phyloP scores from a whole-genome alignment of 2,329 filamentous ascomycete genomes.

The Sporothrix schenckii region DNA sequence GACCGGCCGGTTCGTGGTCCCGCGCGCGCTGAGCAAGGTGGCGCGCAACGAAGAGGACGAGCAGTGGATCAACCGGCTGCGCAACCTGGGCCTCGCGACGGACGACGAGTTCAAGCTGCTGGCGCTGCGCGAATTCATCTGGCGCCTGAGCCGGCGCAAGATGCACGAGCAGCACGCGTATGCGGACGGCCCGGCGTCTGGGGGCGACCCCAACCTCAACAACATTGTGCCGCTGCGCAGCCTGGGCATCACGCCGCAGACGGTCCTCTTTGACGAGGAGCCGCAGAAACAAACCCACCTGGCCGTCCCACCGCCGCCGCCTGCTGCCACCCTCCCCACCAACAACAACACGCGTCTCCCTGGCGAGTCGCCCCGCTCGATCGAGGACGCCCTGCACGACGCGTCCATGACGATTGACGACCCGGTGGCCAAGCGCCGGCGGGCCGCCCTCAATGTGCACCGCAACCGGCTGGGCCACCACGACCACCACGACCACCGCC shows the following conservation, averaged over 20 bases:
- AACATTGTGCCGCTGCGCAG: constrained; percentile 74
- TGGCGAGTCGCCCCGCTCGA: constrained; percentile 60
- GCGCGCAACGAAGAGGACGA: constrained; percentile 90
- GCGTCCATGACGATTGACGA: constrained; percentile 87
- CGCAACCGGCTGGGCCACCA: constrained; percentile 49
- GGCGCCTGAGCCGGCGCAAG: constrained; percentile 76
- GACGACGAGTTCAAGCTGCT: constrained; percentile 92
- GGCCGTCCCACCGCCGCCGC: constrained; percentile 35
- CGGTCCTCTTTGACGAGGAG: constrained; percentile 86
- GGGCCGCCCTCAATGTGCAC: constrained; percentile 56
- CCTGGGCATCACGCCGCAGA: constrained; percentile 79
- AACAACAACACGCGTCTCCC: constrained; percentile 23
- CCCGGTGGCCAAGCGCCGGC: constrained; percentile 57
- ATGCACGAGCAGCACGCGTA: constrained; percentile 50
- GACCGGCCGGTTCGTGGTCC: constrained; percentile 50
- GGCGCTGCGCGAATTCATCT: constrained; percentile 85
- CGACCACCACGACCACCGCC: no score
- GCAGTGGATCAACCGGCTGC: constrained; percentile 82
- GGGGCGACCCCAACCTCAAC: constrained; percentile 55
- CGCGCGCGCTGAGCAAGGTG: constrained; percentile 63
- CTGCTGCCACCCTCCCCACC: constrained; percentile 39
- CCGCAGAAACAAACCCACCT: constrained; percentile 51
- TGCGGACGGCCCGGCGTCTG: constrained; percentile 36
- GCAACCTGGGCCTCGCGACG: constrained; percentile 75
- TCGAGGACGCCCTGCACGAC: constrained; percentile 87